phyloP scores from a whole-genome alignment of 495 filamentous ascomycete species.

The Aspergillus ellipticus region DNA sequence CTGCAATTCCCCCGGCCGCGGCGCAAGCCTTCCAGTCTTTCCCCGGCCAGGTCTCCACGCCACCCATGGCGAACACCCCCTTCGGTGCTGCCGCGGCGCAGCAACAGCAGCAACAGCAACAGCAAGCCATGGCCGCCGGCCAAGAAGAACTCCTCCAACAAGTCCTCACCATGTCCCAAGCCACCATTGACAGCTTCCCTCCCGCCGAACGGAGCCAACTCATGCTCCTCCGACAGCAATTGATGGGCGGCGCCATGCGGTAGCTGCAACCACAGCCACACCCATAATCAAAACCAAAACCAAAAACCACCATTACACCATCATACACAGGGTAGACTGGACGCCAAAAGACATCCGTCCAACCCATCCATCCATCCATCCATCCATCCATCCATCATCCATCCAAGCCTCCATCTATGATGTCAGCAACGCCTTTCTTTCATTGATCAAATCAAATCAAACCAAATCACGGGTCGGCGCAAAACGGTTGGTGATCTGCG shows the following conservation, averaged over 20 bases:
- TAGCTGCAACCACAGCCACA: slow-evolving; percentile 28
- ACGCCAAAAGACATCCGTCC: not conserved
- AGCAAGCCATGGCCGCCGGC: slow-evolving; percentile 40
- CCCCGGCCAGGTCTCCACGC: slow-evolving; percentile 49
- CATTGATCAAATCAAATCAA: not conserved
- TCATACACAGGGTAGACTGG: too few species aligned
- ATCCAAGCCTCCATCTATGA: not conserved
- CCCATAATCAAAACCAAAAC: not conserved
- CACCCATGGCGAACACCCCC: slow-evolving; percentile 56
- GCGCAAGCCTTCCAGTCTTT: slow-evolving; percentile 35
- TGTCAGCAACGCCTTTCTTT: not conserved
- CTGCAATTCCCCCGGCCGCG: slow-evolving; percentile 31
- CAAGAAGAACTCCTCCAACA: slow-evolving; percentile 69
- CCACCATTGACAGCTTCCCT: slow-evolving; percentile 70
- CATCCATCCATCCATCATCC: too few species aligned
- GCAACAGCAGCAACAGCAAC: slow-evolving; percentile 41
- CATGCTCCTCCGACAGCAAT: slow-evolving; percentile 60
- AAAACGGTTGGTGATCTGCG: not conserved
- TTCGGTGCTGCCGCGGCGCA: slow-evolving; percentile 43
- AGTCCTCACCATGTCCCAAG: slow-evolving; percentile 70
- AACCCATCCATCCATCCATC: too few species aligned
- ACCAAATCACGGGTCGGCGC: not conserved
- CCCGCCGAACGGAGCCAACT: slow-evolving; percentile 72
- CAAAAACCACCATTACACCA: too few species aligned
- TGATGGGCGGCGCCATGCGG: slow-evolving; percentile 46